Percentiles rank a stretch among this genome's conserved stretches.
These are phyloP conservation scores for Phytophthora agathidicida DNA, from an alignment of 352 stramenopile genomes.

Conservation along the genomic window DNA sequence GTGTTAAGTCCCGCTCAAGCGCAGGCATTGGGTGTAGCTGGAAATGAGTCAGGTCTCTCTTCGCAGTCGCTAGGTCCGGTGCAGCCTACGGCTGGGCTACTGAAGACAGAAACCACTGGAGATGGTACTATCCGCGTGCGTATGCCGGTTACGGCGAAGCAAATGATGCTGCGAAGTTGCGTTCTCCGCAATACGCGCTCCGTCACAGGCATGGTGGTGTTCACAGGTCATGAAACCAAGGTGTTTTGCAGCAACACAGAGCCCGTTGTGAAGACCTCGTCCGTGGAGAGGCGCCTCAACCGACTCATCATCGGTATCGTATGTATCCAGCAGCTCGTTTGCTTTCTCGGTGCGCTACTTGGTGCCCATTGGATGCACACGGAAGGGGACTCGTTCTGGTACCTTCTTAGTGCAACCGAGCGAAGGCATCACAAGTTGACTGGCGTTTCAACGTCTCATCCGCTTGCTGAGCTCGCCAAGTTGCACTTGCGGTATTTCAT, in stretches of 20 bases:
- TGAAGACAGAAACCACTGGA: constrained; percentile 36
- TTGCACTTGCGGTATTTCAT: constrained; percentile 95
- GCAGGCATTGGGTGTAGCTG: constrained; percentile 36
- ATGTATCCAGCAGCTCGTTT: constrained; percentile 79
- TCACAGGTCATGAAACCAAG: constrained; percentile 89
- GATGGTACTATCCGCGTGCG: constrained; percentile 46
- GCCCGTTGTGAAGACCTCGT: constrained; percentile 78
- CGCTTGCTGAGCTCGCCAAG: constrained; percentile 68
- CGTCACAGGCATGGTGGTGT: constrained; percentile 87
- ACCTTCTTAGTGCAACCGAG: constrained; percentile 44
- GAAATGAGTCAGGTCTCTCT: not conserved
- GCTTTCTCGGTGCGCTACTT: constrained; percentile 64
- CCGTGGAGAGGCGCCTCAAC: constrained; percentile 77
- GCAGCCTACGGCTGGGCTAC: constrained; percentile 13
- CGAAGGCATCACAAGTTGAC: constrained; percentile 16
- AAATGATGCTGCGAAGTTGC: constrained; percentile 91
- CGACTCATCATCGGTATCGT: constrained; percentile 76
- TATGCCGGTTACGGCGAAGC: constrained; percentile 81
- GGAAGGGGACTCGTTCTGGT: constrained; percentile 71
- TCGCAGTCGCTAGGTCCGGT: not conserved
- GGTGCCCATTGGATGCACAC: constrained; percentile 74
- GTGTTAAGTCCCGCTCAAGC: constrained; percentile 44
- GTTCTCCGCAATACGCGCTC: constrained; percentile 88
- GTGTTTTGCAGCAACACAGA: constrained; percentile 86
- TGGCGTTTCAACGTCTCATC: constrained; percentile 34